Conservation (phyloP, 495 filamentous ascomycete species). For the Xylaria intraflava region DNA sequence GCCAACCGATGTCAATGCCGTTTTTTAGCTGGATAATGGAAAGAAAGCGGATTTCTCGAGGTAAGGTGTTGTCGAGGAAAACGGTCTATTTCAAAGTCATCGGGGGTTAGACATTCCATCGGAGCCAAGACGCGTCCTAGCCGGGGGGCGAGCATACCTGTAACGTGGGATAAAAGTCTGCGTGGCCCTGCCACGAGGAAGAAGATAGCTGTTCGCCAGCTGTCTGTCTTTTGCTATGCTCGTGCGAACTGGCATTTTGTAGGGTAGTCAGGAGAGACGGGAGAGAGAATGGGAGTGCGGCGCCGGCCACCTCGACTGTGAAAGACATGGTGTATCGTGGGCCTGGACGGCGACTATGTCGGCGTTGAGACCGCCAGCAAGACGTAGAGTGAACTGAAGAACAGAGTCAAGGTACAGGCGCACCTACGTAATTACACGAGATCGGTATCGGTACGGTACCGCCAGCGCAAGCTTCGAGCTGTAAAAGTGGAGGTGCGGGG, state of each 20-base stretch:
- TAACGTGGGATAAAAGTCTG: constrained; percentile 68
- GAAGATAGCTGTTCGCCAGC: constrained; percentile 70
- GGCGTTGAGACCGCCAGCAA: background rate
- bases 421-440: too few species aligned
- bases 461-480: too few species aligned
- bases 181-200: constrained; percentile 66
- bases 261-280: constrained; percentile 64
- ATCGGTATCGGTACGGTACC: too few species aligned
- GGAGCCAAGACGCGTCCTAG: background rate
- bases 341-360: background rate
- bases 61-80: constrained; percentile 70
- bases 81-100: constrained; percentile 47
- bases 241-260: constrained; percentile 62
- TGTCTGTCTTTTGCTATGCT: constrained; percentile 67
- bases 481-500: too few species aligned
- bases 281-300: constrained; percentile 45
- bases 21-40: constrained; percentile 92
- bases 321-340: constrained; percentile 39
- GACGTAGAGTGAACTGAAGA: too few species aligned
- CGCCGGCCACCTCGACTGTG: constrained; percentile 48
- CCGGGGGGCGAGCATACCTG: constrained; percentile 51
- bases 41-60: constrained; percentile 72
- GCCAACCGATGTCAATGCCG: constrained; percentile 91
- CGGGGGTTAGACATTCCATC: background rate
- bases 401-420: too few species aligned